phyloP scores from a whole-genome alignment of 495 filamentous ascomycete genomes.

The Penicillium waksmanii region DNA sequence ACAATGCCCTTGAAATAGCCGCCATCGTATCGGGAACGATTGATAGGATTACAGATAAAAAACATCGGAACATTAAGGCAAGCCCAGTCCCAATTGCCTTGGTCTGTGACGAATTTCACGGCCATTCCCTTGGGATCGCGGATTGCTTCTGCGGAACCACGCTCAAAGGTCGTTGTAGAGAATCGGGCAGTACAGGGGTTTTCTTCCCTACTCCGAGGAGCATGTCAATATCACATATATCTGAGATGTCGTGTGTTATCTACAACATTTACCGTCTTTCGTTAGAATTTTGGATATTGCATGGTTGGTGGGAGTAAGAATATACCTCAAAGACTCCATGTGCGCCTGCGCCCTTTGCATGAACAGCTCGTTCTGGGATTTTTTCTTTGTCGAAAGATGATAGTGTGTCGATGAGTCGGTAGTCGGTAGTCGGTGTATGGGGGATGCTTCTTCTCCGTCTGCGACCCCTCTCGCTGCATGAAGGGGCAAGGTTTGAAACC shows the following conservation, averaged over 20 bases:
- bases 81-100: constrained; percentile 73
- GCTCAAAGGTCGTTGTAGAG: constrained; percentile 60
- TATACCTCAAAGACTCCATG: neutral
- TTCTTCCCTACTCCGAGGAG: constrained; percentile 65
- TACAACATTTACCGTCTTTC: constrained; percentile 44
- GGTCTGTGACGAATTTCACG: constrained; percentile 72
- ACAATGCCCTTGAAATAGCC: no score
- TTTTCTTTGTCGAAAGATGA: neutral
- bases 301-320: neutral
- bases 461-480: no score
- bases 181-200: constrained; percentile 49
- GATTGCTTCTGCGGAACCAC: constrained; percentile 61
- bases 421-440: no score
- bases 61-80: constrained; percentile 61
- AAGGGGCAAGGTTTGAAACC: no score
- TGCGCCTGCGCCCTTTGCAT: neutral
- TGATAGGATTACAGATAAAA: constrained; percentile 58
- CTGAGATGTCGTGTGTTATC: constrained; percentile 57
- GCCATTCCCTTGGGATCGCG: constrained; percentile 67
- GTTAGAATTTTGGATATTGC: no score
- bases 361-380: neutral
- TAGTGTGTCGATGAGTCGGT: neutral
- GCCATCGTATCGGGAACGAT: constrained; percentile 5
- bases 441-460: no score
- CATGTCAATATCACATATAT: constrained; percentile 30